Evolutionary conservation across 2,329 filamentous ascomycete genomes (phyloP).

Genomic region (Sporothrix mexicana): DNA sequence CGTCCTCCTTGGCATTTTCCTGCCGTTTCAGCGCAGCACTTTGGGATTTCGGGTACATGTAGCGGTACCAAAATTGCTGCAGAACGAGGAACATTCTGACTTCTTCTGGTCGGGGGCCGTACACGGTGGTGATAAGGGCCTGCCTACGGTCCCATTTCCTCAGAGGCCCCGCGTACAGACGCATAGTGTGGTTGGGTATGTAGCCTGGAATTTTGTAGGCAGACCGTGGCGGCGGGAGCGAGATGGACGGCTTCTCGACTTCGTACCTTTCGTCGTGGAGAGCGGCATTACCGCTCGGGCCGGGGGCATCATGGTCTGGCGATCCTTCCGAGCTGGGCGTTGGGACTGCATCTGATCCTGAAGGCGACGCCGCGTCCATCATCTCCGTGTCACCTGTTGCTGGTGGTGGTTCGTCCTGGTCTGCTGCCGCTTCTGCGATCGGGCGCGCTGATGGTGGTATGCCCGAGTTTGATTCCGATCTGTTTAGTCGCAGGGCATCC

Average conservation of each 20-base stretch:
- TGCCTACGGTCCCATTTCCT: conserved; percentile 46
- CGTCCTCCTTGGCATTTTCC: no score
- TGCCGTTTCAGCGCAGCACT: no score
- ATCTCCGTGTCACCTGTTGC: no score
- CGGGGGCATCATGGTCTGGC: not conserved
- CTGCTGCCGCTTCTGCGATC: no score
- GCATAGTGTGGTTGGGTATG: conserved; percentile 36
- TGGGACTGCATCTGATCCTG: no score
- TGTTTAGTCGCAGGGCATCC: not conserved
- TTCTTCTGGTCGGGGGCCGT: conserved; percentile 48
- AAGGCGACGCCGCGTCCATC: no score
- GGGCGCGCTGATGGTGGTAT: no score
- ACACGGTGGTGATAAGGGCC: conserved; percentile 50
- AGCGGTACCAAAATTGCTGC: not conserved
- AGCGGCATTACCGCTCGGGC: not conserved
- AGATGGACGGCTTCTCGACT: not conserved
- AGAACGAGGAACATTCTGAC: conserved; percentile 41
- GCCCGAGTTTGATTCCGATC: no score
- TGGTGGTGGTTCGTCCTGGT: no score
- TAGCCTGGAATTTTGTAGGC: conserved; percentile 34
- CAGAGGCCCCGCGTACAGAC: conserved; percentile 49
- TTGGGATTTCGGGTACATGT: not conserved
- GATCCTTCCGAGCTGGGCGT: no score
- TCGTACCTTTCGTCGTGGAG: not conserved
- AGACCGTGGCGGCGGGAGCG: not conserved